phyloP scores from a whole-genome alignment of 306 rosid species.

The Trifolium fragiferum region DNA sequence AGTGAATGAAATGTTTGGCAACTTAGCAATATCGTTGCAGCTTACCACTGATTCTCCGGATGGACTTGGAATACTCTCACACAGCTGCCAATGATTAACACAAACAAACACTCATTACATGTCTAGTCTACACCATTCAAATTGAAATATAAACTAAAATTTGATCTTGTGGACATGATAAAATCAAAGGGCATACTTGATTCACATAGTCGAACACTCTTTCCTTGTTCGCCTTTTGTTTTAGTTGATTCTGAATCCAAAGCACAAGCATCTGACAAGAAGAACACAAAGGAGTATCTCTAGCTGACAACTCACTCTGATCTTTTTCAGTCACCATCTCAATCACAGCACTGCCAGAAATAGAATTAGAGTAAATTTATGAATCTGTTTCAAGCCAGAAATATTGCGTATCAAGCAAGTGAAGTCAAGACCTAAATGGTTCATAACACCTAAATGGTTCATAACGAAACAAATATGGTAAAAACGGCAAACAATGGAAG shows the following conservation, averaged over 20 bases:
- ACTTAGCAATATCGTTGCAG: conserved; percentile 57
- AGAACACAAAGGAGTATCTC: conserved; percentile 59
- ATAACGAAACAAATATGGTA: conserved; percentile 11
- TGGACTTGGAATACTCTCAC: conserved; percentile 82
- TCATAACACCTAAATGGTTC: no score
- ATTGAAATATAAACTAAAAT: background rate
- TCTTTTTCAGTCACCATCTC: conserved; percentile 67
- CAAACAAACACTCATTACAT: conserved; percentile 25
- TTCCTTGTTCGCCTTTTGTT: conserved; percentile 65
- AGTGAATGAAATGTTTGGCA: conserved; percentile 80
- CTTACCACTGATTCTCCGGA: conserved; percentile 68
- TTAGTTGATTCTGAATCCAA: conserved; percentile 83
- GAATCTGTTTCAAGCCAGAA: conserved; percentile 9
- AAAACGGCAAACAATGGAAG: background rate
- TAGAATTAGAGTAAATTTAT: conserved; percentile 26
- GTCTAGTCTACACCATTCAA: conserved; percentile 17
- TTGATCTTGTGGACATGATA: conserved; percentile 29
- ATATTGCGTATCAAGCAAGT: background rate
- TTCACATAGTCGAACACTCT: conserved; percentile 66
- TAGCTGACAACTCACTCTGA: conserved; percentile 43
- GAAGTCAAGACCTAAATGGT: conserved; percentile 26
- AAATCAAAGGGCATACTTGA: conserved; percentile 53
- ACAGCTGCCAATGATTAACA: conserved; percentile 58
- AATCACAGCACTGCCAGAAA: conserved; percentile 58
- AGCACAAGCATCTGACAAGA: conserved; percentile 78